Conservation (phyloP, 129 eudicot species). For the Flaveria linearis region DNA sequence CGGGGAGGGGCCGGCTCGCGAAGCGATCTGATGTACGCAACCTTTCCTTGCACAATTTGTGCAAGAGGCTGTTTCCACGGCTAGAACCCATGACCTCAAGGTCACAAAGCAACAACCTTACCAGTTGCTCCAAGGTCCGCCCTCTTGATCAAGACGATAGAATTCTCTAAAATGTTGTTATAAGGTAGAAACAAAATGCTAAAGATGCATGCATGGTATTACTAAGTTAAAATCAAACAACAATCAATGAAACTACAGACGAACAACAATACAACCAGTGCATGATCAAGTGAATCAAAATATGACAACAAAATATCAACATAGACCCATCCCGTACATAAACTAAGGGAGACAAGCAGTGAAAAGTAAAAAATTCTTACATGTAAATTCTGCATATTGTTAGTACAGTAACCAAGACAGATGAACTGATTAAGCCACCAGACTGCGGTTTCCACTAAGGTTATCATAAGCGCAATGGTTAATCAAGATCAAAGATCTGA, state of each 20-base stretch:
- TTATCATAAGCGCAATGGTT: slow-evolving; percentile 20
- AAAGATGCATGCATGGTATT: not conserved
- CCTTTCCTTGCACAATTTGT: no score
- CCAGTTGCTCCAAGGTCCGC: no score
- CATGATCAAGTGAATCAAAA: not conserved
- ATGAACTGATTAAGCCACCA: slow-evolving; percentile 1
- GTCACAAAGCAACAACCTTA: no score
- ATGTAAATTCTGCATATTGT: slow-evolving; percentile 25
- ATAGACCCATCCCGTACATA: slow-evolving; percentile 15
- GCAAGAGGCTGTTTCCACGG: no score
- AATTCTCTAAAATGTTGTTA: not conserved
- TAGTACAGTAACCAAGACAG: slow-evolving; percentile 16
- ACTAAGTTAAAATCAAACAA: not conserved
- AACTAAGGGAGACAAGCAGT: slow-evolving; percentile 5
- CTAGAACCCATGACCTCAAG: no score
- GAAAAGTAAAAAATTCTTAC: slow-evolving; percentile 23
- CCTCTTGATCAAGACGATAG: no score
- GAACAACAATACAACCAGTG: not conserved
- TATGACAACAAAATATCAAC: slow-evolving; percentile 21
- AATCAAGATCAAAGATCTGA: slow-evolving; percentile 25
- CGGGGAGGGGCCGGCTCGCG: no score
- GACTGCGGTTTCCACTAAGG: not conserved
- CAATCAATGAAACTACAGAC: not conserved
- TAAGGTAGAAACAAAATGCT: not conserved
- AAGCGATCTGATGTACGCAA: no score